Base-by-base conservation (phyloP, 2,329 filamentous ascomycete genomes). In the Aspergillus glaucus region DNA sequence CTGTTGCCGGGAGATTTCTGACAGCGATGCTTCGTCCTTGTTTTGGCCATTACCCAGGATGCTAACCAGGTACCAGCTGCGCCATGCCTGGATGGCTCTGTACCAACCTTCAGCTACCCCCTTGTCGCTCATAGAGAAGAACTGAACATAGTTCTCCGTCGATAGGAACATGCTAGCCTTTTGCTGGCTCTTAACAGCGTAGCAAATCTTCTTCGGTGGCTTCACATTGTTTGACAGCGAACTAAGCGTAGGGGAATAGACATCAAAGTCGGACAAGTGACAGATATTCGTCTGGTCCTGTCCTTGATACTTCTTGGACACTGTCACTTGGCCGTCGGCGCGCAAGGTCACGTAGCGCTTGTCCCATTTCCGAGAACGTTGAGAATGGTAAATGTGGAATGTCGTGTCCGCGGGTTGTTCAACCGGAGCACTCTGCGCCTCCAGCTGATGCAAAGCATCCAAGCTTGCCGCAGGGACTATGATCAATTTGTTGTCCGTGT, bases 171-270 rank as follows among this genome's bases (percentile, higher is more conserved):
- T 84, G 50, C 81, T 83, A 0, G 86, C 86, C 68, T 92, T 95
- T 63, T 95, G 86, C 71, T 95, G 90, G 58, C 88, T 94, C 70
- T 95, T 96, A 58, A 97, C 79, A 0, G 89, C 91, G 61, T 87
- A 92, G 70, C 88, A 95, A 57, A 84, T 78, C 62, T 85, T 87
- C 68, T 93, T 95, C 0, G 92, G 92, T 1, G 90, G 86, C 60
- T 86, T 90, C 46, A 96, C 77, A 54, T 81, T 79, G 60, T 85
- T 87, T 34, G 81, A 76, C 54, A 82, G 71, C 56, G 88, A 83
- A 41, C 81, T 79, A 45, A 81, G 76, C 4, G 83, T 88, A 1
- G 88, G 86, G 1, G 78, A 81, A 70, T 96, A 96, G 44, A 96
- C 86, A 62, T 97, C 92, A 66, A 92, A 96, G 68, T 96, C 91